Conservation (phyloP, 2,329 filamentous ascomycete species). For the Colletotrichum eremochloae region DNA sequence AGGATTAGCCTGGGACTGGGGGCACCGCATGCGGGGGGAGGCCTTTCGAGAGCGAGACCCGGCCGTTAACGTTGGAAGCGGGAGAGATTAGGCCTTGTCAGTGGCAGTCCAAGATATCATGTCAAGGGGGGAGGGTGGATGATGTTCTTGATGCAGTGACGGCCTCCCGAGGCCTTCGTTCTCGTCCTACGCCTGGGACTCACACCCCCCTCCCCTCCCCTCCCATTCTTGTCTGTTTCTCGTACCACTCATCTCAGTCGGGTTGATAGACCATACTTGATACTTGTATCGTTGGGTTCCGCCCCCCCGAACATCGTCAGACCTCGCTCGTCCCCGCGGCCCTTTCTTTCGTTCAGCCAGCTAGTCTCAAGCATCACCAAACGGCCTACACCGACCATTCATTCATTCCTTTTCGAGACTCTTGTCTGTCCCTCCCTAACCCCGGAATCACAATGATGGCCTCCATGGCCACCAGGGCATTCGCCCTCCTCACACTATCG, state of each 20-base stretch:
- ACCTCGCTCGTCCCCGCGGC: slow-evolving; percentile 13
- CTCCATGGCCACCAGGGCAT: slow-evolving; percentile 29
- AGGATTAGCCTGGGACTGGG: slow-evolving; percentile 14
- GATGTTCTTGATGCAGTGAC: slow-evolving; percentile 19
- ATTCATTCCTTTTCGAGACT: slow-evolving; percentile 20
- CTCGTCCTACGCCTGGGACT: slow-evolving; percentile 19
- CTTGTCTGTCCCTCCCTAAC: not conserved
- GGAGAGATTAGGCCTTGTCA: slow-evolving; percentile 8
- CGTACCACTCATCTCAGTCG: not conserved
- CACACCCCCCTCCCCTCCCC: slow-evolving; percentile 4
- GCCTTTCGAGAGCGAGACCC: slow-evolving; percentile 9
- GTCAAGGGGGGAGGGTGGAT: not conserved
- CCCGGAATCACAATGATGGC: not conserved
- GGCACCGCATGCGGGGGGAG: slow-evolving; percentile 19
- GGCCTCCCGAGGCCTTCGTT: not conserved
- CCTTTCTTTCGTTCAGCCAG: not conserved
- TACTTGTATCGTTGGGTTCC: slow-evolving; percentile 36
- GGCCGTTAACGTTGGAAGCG: slow-evolving; percentile 1
- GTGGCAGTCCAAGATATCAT: slow-evolving; percentile 12
- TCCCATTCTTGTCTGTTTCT: not conserved
- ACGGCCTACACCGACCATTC: slow-evolving; percentile 26
- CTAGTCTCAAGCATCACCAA: slow-evolving; percentile 5
- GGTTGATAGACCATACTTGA: slow-evolving; percentile 28
- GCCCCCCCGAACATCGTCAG: slow-evolving; percentile 8
- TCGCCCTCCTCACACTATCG: slow-evolving; percentile 48